A percentile compares a stretch with the other conserved stretches of the same genome.
Conservation (phyloP, 2,329 filamentous ascomycete species). For the Aspergillus oerlinghausenensis region DNA sequence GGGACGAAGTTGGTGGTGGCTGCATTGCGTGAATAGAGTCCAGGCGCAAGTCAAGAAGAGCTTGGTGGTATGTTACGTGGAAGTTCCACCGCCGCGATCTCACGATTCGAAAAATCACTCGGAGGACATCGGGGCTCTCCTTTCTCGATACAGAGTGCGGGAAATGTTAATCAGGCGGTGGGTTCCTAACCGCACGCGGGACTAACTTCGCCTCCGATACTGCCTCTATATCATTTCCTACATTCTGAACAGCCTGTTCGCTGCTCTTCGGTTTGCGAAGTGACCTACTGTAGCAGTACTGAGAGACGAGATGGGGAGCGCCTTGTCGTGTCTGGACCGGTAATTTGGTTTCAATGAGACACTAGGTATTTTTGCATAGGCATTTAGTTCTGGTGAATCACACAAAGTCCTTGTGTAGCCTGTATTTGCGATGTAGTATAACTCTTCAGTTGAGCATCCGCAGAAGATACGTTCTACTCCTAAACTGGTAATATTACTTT, state of each 20-base stretch:
- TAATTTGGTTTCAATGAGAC: neutral
- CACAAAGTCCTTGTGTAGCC: neutral
- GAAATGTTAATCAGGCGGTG: constrained; percentile 80
- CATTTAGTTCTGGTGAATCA: neutral
- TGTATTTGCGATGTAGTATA: neutral
- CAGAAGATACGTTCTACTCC: constrained; percentile 6
- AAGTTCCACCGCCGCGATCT: constrained; percentile 68
- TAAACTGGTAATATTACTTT: constrained; percentile 22
- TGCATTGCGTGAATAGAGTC: constrained; percentile 86
- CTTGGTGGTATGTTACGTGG: constrained; percentile 83
- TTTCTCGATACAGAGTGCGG: constrained; percentile 69
- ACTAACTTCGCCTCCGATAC: constrained; percentile 34
- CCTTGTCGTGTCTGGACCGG: neutral
- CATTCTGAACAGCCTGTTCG: neutral
- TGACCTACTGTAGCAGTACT: neutral
- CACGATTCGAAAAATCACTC: constrained; percentile 28
- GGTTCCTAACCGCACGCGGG: constrained; percentile 73
- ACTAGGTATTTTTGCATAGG: neutral
- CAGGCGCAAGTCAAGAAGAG: constrained; percentile 88
- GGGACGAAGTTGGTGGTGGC: constrained; percentile 46
- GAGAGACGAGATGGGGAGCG: neutral
- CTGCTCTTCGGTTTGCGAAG: neutral
- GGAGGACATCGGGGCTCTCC: constrained; percentile 54
- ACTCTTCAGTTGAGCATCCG: neutral
- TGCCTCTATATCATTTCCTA: neutral